Evolutionary conservation across 2,329 filamentous ascomycete species (phyloP), one percentile per base, ranked within the genome.

Genomic region (Fusarium nematophilum): DNA sequence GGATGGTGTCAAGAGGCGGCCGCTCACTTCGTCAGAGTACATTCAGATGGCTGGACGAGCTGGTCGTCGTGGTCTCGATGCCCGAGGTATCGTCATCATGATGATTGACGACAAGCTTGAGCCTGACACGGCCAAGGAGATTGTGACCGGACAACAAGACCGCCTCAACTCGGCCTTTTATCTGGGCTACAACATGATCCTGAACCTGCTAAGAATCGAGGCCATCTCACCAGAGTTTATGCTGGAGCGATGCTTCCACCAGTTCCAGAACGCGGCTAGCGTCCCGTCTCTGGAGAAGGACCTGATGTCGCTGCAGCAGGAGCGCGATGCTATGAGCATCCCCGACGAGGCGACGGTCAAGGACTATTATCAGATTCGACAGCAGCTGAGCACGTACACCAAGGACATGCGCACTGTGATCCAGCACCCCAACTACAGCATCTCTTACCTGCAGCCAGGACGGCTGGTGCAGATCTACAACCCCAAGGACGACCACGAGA

Each of bases 141-240:
- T 99, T 67, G 95, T 99, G 10, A 92, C 95, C 47, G 95, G 95
- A 65, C 91, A 97, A 72, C 95, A 99, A 75, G 96, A 99, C 75
- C 93, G 93, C 66, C 87, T 99, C 25, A 98, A 98, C 77, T 98
- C 95, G 4, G 95, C 95, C 2, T 99, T 99, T 78, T 92, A 99
- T 73, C 84, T 99, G 13, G 93, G 95, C 26, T 99, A 99, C 82
- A 99, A 99, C 79, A 99, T 99, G 95, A 92, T 99, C 71, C 83
- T 99, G 53, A 99, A 99, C 72, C 79, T 99, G 58, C 89, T 98
- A 75, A 86, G 95, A 76, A 94, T 99, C n/a, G 95, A 99, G 74
- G 94, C 93, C n/a, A 96, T 99, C 44, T 98, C 93, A 8, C 95
- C 96, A 3, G 94, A 99, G 70, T 98, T 92, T 72, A 99, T 99